phyloP scores from a whole-genome alignment of 2,329 filamentous ascomycete genomes.

The Colletotrichum tofieldiae region DNA sequence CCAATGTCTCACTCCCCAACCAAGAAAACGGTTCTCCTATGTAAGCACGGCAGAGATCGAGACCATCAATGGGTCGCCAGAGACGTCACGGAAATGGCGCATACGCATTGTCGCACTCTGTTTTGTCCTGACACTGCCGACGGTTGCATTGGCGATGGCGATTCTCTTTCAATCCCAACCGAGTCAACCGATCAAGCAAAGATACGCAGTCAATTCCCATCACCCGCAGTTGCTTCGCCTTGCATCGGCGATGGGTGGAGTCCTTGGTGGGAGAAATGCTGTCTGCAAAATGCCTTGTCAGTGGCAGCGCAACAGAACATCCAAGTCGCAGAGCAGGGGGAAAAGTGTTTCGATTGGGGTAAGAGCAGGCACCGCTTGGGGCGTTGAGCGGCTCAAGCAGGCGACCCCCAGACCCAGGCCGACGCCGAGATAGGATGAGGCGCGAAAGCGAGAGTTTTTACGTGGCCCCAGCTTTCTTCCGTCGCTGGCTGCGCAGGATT shows the following conservation, averaged over 20 bases:
- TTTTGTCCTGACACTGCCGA: constrained; percentile 12
- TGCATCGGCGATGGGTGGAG: constrained; percentile 33
- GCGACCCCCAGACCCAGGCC: background rate
- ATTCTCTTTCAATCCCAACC: background rate
- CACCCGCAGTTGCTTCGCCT: constrained; percentile 15
- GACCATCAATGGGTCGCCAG: background rate
- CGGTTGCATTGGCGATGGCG: constrained; percentile 35
- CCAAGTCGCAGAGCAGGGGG: background rate
- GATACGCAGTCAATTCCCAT: background rate
- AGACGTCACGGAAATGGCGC: constrained; percentile 15
- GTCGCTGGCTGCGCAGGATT: background rate
- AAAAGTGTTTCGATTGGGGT: constrained; percentile 38
- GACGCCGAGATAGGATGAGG: background rate
- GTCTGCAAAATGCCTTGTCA: background rate
- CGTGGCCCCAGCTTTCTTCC: constrained; percentile 21
- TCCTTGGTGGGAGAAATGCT: background rate
- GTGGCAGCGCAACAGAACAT: background rate
- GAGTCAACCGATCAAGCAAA: constrained; percentile 17
- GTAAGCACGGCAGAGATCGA: background rate
- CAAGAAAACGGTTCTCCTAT: background rate
- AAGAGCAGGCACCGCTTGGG: constrained; percentile 32
- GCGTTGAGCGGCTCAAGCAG: constrained; percentile 27
- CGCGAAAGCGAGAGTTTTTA: background rate
- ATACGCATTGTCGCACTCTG: constrained; percentile 25
- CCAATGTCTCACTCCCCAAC: constrained; percentile 32